Evolutionary conservation across 2,329 filamentous ascomycete genomes (phyloP).

Genomic region (Fusarium annulatum): DNA sequence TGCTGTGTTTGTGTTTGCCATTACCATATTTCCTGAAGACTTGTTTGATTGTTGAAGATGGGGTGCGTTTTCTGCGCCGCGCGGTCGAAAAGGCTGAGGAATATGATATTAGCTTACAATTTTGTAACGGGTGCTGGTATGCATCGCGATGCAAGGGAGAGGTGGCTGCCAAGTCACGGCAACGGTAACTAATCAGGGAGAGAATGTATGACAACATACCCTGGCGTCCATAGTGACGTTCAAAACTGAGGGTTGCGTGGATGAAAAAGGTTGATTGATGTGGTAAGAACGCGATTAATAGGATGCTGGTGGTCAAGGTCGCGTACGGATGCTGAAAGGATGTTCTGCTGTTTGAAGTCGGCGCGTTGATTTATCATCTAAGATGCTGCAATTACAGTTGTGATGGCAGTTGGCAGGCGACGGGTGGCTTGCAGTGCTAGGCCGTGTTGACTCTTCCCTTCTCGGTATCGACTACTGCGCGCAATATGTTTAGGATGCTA

Average conservation of each 20-base stretch:
- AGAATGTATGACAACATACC: constrained; percentile 43
- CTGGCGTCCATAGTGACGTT: constrained; percentile 50
- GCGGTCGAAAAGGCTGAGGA: constrained; percentile 54
- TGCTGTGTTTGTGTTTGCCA: constrained; percentile 43
- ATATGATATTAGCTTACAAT: constrained; percentile 28
- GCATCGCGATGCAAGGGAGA: constrained; percentile 33
- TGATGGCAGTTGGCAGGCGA: constrained; percentile 4
- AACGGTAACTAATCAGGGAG: constrained; percentile 13
- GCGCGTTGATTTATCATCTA: constrained; percentile 38
- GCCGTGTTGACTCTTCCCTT: background rate
- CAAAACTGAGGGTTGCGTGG: constrained; percentile 24
- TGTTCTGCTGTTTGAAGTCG: constrained; percentile 19
- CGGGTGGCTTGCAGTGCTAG: constrained; percentile 11
- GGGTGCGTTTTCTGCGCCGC: constrained; percentile 62
- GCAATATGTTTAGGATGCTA: constrained; percentile 13
- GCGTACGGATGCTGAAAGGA: constrained; percentile 22
- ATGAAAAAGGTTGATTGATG: constrained; percentile 25
- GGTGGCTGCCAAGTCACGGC: constrained; percentile 3
- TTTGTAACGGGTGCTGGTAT: constrained; percentile 7
- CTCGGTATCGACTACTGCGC: constrained; percentile 14
- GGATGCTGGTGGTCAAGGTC: constrained; percentile 16
- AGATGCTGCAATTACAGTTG: constrained; percentile 29
- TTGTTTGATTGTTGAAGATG: constrained; percentile 83
- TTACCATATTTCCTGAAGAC: constrained; percentile 72
- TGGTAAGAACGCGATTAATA: constrained; percentile 39